Base-by-base conservation (phyloP, 495 filamentous ascomycete species). In the Patellaria atrata region DNA sequence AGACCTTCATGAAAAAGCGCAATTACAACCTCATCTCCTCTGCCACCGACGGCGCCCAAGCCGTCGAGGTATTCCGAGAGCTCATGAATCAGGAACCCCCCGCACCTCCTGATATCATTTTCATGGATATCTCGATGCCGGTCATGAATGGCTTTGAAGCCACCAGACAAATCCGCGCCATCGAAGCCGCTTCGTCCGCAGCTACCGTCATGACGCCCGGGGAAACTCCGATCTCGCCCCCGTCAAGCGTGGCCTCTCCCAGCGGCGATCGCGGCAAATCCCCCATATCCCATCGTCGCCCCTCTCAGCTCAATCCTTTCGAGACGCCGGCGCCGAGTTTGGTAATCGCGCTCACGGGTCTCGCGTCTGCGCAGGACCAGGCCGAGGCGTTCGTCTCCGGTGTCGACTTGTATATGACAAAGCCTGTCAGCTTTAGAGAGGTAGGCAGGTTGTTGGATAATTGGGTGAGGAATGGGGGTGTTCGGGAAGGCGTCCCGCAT, bases 91-190 rank as follows among this genome's bases (percentile, higher is more conserved):
- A 7, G 24, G 31, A 20, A 30, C 38, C 16, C 27, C 40, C 36
- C 13, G 30, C 17, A 27, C 33, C 38, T 3, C 25, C 22, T 11
- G 33, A 37, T 13, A 27, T 42, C 24, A 30, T 30, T 13, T 44
- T 42, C 36, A 44, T 45, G 26, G 44, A 48, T 27, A 48, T 48
- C 30, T 25, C 21, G 17, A 48, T 48, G 44, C 44, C 44, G 11
- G 29, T 48, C 6, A 30, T 48, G 19, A 23, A 48, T 23, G 44
- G 41, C 16, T 27, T 47, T 19, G 37, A 18, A 3, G 22, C 30
- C 12, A 40, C 35, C 13, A 31, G 26, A 2, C 35, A 29, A 26
- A 40, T 35, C 27, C 37, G 37, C 28, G 37, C 19, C 6, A 26
- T 26, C 20, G 34, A 37, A 28, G 5, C 11, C 31, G 31, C 21